Conservation (phyloP, 2,329 filamentous ascomycete species). For the Scedosporium aurantiacum region DNA sequence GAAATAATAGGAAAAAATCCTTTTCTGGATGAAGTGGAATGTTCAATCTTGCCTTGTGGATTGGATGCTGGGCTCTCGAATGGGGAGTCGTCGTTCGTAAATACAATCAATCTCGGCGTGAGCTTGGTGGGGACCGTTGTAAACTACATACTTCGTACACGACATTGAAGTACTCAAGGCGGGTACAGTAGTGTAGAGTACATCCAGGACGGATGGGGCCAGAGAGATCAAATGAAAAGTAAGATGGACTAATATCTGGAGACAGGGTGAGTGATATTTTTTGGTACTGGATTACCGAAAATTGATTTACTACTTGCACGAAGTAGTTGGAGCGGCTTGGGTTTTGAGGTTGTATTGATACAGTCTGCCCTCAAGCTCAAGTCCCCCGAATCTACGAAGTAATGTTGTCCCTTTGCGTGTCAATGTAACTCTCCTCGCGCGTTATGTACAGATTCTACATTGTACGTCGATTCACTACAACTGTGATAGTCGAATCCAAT, state of each 20-base stretch:
- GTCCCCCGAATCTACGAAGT: neutral
- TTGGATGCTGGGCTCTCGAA: neutral
- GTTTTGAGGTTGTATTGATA: neutral
- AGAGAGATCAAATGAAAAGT: neutral
- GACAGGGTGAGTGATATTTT: slow-evolving; percentile 3
- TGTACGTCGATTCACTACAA: neutral
- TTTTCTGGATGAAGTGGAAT: neutral
- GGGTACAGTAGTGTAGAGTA: neutral
- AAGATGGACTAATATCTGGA: neutral
- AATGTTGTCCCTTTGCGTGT: neutral
- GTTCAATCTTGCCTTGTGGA: neutral
- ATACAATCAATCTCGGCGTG: neutral
- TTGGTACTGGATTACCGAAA: neutral
- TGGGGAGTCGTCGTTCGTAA: neutral
- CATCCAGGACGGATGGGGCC: neutral
- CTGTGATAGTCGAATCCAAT: neutral
- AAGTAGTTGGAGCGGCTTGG: neutral
- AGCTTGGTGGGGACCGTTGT: neutral
- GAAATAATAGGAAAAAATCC: neutral
- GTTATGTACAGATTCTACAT: neutral
- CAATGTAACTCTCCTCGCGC: neutral
- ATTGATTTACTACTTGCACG: neutral
- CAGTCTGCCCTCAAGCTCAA: neutral
- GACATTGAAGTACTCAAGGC: neutral
- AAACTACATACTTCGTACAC: neutral